A percentile compares a stretch with the other conserved stretches of the same genome.
phyloP scores from a whole-genome alignment of 768 basidiomycete species.

The Lenzites betulinus region DNA sequence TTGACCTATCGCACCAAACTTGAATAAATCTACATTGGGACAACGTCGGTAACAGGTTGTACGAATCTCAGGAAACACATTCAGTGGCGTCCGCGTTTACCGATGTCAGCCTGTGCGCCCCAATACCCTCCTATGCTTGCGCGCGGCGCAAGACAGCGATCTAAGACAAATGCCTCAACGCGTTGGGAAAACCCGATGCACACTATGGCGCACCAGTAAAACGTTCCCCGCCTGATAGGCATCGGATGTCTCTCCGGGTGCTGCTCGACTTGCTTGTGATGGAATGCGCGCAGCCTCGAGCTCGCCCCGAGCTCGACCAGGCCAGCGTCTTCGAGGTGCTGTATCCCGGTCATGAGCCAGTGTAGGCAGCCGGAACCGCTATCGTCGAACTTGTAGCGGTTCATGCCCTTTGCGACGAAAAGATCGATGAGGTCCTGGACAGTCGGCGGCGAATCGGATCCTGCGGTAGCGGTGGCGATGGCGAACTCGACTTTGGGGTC shows the following conservation, averaged over 20 bases:
- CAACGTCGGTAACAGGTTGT: no score
- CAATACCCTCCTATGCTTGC: no score
- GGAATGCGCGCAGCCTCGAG: background rate
- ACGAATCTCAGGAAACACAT: no score
- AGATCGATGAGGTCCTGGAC: slow-evolving; percentile 7
- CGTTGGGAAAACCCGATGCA: no score
- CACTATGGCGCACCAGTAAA: slow-evolving; percentile 7
- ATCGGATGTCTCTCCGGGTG: slow-evolving; percentile 8
- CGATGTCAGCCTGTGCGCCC: no score
- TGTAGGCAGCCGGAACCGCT: slow-evolving; percentile 1
- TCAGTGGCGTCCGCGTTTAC: no score
- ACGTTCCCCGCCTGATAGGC: background rate
- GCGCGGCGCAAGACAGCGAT: no score
- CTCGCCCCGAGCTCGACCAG: background rate
- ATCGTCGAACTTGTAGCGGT: slow-evolving; percentile 9
- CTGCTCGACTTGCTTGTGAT: background rate
- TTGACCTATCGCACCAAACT: no score
- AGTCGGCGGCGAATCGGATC: background rate
- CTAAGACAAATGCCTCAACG: no score
- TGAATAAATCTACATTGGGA: no score
- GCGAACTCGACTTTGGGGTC: background rate
- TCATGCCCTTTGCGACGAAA: background rate
- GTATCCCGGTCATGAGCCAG: background rate
- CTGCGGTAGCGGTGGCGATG: background rate
- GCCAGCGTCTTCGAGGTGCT: background rate